These are phyloP conservation scores for Agroathelia rolfsii DNA, from an alignment of 1,284 basidiomycete genomes.

Conservation along the genomic window DNA sequence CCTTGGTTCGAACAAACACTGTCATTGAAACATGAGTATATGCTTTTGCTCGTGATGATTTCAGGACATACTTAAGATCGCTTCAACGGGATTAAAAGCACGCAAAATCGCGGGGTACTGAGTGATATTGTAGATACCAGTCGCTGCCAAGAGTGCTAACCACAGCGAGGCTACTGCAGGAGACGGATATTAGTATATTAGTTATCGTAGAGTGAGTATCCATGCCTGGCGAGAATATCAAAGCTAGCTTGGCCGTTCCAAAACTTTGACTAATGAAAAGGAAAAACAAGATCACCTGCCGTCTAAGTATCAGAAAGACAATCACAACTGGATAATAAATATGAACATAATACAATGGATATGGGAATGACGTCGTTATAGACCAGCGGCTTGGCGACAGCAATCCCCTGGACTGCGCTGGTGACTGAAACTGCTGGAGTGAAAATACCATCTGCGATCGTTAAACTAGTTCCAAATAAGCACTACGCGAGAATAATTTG, in stretches of 20 bases:
- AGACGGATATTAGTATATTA: background rate
- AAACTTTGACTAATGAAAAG: slow-evolving; percentile 52
- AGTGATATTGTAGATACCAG: slow-evolving; percentile 51
- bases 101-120: slow-evolving; percentile 49
- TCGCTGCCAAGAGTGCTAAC: slow-evolving; percentile 39
- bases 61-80: slow-evolving; percentile 39
- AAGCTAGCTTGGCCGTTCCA: slow-evolving; percentile 43
- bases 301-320: slow-evolving; percentile 1
- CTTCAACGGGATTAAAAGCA: slow-evolving; percentile 58
- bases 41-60: background rate
- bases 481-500: slow-evolving; percentile 12
- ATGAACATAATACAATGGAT: slow-evolving; percentile 41
- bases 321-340: background rate
- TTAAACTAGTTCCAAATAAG: slow-evolving; percentile 38
- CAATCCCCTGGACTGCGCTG: slow-evolving; percentile 57
- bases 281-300: slow-evolving; percentile 42
- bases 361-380: slow-evolving; percentile 39
- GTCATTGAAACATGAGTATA: slow-evolving; percentile 1
- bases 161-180: slow-evolving; percentile 44
- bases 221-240: slow-evolving; percentile 45
- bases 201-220: slow-evolving; percentile 1
- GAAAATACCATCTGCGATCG: slow-evolving; percentile 52
- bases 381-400: slow-evolving; percentile 43
- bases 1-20: slow-evolving; percentile 55
- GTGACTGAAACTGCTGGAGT: slow-evolving; percentile 63